Conservation (phyloP, 2,329 filamentous ascomycete genomes). For the Sclerotinia spermophila region DNA sequence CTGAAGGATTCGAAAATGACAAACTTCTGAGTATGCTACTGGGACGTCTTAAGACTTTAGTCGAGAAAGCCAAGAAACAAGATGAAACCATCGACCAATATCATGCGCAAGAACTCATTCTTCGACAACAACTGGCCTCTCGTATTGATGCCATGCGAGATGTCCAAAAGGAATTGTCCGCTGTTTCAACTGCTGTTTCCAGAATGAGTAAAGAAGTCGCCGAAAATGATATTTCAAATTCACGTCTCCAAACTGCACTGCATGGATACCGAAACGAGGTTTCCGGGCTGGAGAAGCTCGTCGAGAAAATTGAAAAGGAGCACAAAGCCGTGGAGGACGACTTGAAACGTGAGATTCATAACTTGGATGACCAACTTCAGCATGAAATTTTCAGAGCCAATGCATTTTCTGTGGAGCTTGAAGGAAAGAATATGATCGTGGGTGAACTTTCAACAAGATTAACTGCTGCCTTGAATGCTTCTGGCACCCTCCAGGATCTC, state of each 20-base stretch:
- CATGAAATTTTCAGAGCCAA: slow-evolving; percentile 38
- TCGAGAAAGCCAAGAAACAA: slow-evolving; percentile 44
- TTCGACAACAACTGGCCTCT: slow-evolving; percentile 54
- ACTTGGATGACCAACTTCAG: slow-evolving; percentile 36
- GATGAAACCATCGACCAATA: slow-evolving; percentile 59
- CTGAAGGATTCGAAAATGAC: slow-evolving; percentile 46
- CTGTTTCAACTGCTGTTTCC: slow-evolving; percentile 21
- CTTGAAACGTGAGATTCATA: slow-evolving; percentile 22
- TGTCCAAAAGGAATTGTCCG: slow-evolving; percentile 43
- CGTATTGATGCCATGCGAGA: slow-evolving; percentile 50
- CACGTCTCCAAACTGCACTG: slow-evolving; percentile 50
- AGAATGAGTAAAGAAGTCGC: slow-evolving; percentile 28
- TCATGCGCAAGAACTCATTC: slow-evolving; percentile 51
- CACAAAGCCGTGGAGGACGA: slow-evolving; percentile 19
- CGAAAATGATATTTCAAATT: slow-evolving; percentile 44
- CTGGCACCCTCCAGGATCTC: slow-evolving; percentile 40
- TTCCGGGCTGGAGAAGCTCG: slow-evolving; percentile 49
- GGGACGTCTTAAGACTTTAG: slow-evolving; percentile 47
- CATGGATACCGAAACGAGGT: slow-evolving; percentile 54
- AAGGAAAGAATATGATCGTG: slow-evolving; percentile 40
- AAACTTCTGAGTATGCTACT: slow-evolving; percentile 55
- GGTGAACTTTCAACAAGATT: slow-evolving; percentile 47
- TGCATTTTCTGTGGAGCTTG: slow-evolving; percentile 32
- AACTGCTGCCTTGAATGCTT: slow-evolving; percentile 40
- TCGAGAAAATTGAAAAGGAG: slow-evolving; percentile 47